Conservation (phyloP, 2,329 filamentous ascomycete genomes). For the Epicoccum nigrum region DNA sequence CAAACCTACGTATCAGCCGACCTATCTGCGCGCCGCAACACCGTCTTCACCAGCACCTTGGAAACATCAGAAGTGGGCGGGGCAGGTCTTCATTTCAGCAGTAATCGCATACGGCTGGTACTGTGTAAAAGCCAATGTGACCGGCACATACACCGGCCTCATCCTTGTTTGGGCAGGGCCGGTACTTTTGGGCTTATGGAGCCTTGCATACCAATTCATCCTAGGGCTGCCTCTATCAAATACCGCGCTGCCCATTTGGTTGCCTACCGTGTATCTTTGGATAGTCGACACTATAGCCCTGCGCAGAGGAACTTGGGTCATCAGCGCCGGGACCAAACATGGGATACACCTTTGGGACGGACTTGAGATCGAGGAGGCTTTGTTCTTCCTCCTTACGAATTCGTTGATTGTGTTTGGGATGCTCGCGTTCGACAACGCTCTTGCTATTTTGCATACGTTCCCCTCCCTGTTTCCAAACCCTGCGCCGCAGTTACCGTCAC, state of each 20-base stretch:
- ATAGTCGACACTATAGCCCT: conserved; percentile 72
- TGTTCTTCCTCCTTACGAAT: conserved; percentile 76
- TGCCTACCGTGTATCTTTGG: conserved; percentile 75
- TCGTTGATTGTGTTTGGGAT: conserved; percentile 72
- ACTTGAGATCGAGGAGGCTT: conserved; percentile 74
- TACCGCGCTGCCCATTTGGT: conserved; percentile 63
- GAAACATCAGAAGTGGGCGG: conserved; percentile 51
- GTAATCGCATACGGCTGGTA: conserved; percentile 54
- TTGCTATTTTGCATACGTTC: conserved; percentile 69
- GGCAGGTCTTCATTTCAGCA: conserved; percentile 58
- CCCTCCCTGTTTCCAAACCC: conserved; percentile 61
- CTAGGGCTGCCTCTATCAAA: conserved; percentile 64
- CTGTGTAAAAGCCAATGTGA: conserved; percentile 54
- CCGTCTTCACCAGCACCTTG: conserved; percentile 40
- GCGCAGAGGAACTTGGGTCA: conserved; percentile 73
- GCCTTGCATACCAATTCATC: conserved; percentile 68
- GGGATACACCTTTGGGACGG: conserved; percentile 67
- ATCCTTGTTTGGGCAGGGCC: conserved; percentile 73
- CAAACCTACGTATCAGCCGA: conserved; percentile 65
- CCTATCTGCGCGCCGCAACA: conserved; percentile 56
- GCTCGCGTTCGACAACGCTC: conserved; percentile 70
- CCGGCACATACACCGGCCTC: conserved; percentile 70
- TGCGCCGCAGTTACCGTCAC: conserved; percentile 55
- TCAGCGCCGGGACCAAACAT: conserved; percentile 70
- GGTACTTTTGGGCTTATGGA: conserved; percentile 69